These are phyloP conservation scores for Cornus controversa DNA, from an alignment of 148 eudicot species.

Conservation along the genomic window DNA sequence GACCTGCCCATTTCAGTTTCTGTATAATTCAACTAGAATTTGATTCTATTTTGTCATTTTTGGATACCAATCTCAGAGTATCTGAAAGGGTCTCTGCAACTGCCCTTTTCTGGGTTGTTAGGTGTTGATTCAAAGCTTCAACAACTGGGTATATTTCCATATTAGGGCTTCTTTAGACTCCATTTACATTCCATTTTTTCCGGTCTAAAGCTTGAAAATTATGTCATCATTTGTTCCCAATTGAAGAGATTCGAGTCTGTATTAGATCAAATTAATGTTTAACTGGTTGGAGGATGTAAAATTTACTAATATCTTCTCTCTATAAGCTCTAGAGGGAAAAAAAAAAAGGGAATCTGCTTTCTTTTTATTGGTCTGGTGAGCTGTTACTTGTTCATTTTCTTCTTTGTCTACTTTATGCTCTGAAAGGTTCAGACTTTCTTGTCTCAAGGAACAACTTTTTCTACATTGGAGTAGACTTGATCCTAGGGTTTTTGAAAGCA, in stretches of 20 bases:
- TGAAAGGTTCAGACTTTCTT: slow-evolving; percentile 73
- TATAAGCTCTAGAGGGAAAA: slow-evolving; percentile 6
- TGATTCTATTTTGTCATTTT: slow-evolving; percentile 38
- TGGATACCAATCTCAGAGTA: slow-evolving; percentile 38
- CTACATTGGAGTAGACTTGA: slow-evolving; percentile 35
- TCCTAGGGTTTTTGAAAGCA: slow-evolving; percentile 43
- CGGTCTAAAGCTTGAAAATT: not conserved
- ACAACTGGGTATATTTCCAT: slow-evolving; percentile 16
- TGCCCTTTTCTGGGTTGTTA: slow-evolving; percentile 21
- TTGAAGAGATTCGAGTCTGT: slow-evolving; percentile 4
- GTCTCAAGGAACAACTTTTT: slow-evolving; percentile 41
- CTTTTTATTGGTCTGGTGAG: slow-evolving; percentile 60
- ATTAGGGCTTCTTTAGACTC: slow-evolving; percentile 14
- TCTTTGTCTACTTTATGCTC: slow-evolving; percentile 72
- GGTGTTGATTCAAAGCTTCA: slow-evolving; percentile 29
- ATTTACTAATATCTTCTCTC: not conserved
- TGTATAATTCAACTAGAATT: slow-evolving; percentile 32
- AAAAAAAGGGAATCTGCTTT: slow-evolving; percentile 64
- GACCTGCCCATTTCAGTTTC: slow-evolving; percentile 16
- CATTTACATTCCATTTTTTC: slow-evolving; percentile 8
- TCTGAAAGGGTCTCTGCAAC: slow-evolving; percentile 20
- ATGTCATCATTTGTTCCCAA: slow-evolving; percentile 15
- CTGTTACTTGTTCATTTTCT: slow-evolving; percentile 59
- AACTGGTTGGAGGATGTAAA: slow-evolving; percentile 9
- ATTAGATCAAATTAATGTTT: slow-evolving; percentile 20